Percentiles rank a stretch among this genome's conserved stretches.
Conservation (phyloP, 1,139 yeast genomes). For the Zygosaccharomyces sapae region DNA sequence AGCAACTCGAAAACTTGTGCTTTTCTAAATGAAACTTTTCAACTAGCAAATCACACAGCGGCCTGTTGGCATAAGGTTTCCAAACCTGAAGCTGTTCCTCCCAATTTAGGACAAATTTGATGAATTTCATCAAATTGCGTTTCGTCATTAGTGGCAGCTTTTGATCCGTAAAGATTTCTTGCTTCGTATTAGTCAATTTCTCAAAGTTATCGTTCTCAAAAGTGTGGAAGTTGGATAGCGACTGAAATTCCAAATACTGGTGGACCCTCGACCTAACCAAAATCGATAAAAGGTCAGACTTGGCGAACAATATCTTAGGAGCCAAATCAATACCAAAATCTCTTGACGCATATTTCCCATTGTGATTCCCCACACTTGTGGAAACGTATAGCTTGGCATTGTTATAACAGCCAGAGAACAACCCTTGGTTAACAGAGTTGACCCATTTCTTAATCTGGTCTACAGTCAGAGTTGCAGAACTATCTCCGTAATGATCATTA, state of each 20-base stretch:
- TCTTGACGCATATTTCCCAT: conserved; percentile 41
- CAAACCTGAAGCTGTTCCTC: conserved; percentile 52
- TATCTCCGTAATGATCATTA: conserved; percentile 82
- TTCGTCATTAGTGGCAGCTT: conserved; percentile 70
- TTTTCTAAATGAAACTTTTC: conserved; percentile 65
- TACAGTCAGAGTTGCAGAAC: conserved; percentile 76
- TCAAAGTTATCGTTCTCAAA: conserved; percentile 88
- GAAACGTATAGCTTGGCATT: conserved; percentile 76
- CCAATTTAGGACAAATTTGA: conserved; percentile 80
- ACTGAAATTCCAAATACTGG: conserved; percentile 87
- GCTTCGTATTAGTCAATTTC: conserved; percentile 76
- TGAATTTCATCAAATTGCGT: conserved; percentile 84
- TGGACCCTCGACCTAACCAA: conserved; percentile 81
- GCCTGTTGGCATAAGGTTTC: conserved; percentile 50
- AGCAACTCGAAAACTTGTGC: conserved; percentile 80
- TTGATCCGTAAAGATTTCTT: conserved; percentile 91
- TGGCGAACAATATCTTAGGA: conserved; percentile 87
- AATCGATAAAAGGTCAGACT: conserved; percentile 75
- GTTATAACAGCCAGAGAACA: conserved; percentile 43
- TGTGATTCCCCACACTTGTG: conserved; percentile 40
- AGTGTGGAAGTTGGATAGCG: conserved; percentile 83
- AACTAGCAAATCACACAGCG: conserved; percentile 56
- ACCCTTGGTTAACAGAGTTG: conserved; percentile 48
- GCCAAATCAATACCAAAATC: conserved; percentile 84
- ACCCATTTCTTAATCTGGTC: conserved; percentile 86